Evolutionary conservation across 441 rosid genomes (phyloP).

Genomic region (Biscutella laevigata): DNA sequence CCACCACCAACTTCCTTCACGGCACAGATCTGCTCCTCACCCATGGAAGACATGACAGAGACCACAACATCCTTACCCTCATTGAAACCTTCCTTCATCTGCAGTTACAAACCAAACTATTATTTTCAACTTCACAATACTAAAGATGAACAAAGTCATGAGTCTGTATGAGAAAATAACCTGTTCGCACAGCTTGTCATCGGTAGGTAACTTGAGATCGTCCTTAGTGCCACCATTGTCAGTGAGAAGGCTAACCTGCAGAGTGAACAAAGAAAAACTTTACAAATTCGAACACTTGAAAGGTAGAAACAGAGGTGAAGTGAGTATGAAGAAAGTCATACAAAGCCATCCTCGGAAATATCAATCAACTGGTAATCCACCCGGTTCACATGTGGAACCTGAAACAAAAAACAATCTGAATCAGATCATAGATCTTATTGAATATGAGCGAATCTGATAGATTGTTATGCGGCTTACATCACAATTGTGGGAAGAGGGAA

Average conservation of each 20-base stretch:
- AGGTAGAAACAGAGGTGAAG: neutral
- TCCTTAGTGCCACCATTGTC: conserved; percentile 87
- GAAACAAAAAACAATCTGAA: neutral
- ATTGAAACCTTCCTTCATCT: conserved; percentile 80
- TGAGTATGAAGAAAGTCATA: conserved; percentile 20
- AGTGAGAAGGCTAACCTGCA: conserved; percentile 78
- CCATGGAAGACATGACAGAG: conserved; percentile 88
- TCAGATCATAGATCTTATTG: neutral
- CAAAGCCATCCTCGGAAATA: conserved; percentile 95
- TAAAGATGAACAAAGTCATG: neutral
- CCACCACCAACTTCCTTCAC: conserved; percentile 95
- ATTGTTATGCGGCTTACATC: conserved; percentile 38
- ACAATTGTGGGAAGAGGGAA: conserved; percentile 94
- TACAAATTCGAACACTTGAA: neutral
- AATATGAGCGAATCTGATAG: neutral
- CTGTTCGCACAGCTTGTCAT: conserved; percentile 30
- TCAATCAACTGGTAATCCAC: conserved; percentile 88
- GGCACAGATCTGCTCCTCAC: conserved; percentile 97
- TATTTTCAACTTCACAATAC: neutral
- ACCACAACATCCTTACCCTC: conserved; percentile 88
- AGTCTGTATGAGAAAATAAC: conserved; percentile 2
- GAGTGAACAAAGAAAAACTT: conserved; percentile 1
- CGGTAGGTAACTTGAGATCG: conserved; percentile 93
- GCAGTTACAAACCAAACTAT: neutral
- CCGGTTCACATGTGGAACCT: conserved; percentile 94